phyloP scores from a whole-genome alignment of 352 stramenopile genomes.

The Phytophthora ramorum region DNA sequence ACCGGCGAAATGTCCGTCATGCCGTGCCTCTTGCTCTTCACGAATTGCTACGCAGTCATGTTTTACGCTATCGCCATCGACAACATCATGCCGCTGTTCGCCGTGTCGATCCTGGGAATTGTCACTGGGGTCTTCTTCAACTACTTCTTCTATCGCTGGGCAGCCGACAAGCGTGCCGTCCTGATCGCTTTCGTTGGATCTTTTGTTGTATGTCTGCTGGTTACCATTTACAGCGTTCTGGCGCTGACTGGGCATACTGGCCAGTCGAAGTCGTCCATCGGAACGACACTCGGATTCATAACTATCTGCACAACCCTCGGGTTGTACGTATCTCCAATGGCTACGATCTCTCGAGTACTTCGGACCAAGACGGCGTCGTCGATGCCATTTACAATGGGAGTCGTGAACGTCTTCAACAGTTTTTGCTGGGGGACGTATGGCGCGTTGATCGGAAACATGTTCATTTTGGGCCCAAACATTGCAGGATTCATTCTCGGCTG shows the following conservation, averaged over 20 bases:
- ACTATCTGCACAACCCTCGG: slow-evolving; percentile 56
- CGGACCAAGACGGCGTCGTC: slow-evolving; percentile 29
- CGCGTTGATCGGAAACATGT: slow-evolving; percentile 19
- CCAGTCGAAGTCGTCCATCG: slow-evolving; percentile 35
- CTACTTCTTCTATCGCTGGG: slow-evolving; percentile 40
- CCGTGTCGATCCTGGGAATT: slow-evolving; percentile 31
- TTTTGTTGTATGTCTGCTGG: slow-evolving; percentile 23
- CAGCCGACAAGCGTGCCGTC: slow-evolving; percentile 24
- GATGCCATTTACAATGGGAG: slow-evolving; percentile 34
- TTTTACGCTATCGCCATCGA: slow-evolving; percentile 39
- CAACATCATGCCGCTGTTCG: slow-evolving; percentile 40
- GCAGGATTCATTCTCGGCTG: slow-evolving; percentile 38
- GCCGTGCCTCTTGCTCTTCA: slow-evolving; percentile 39
- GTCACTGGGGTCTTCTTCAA: slow-evolving; percentile 35
- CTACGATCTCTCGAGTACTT: slow-evolving; percentile 42
- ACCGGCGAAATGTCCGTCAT: slow-evolving; percentile 47
- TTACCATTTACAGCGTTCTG: slow-evolving; percentile 49
- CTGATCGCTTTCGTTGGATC: slow-evolving; percentile 18
- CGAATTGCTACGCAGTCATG: slow-evolving; percentile 36
- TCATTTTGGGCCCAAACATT: slow-evolving; percentile 47
- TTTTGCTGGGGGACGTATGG: slow-evolving; percentile 32
- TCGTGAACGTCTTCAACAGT: slow-evolving; percentile 34
- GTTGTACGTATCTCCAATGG: slow-evolving; percentile 63
- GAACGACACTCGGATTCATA: slow-evolving; percentile 55
- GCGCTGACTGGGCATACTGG: slow-evolving; percentile 34